Base-by-base conservation (phyloP, 371 early-diverging fungal species). In the Sporodiniella umbellata region DNA sequence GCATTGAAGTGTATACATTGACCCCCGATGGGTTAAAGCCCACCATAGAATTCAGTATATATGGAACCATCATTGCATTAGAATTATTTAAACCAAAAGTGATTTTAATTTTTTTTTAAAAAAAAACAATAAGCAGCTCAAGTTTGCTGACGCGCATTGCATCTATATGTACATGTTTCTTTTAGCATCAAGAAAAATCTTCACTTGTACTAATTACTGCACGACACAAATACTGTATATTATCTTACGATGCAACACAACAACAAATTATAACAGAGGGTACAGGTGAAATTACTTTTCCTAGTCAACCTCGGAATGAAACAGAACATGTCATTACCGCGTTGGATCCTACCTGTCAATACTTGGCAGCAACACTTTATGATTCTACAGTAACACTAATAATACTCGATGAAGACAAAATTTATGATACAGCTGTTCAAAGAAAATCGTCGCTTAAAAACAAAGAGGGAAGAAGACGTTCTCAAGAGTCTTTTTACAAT, bases 61-160 rank as follows among this genome's bases (percentile, higher is more conserved):
- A 89, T 67, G 93, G 90, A 6, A 79, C 83, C 21, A 84, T 93
- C 23, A 66, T 79, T 11, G 68, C 73, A 8, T 48, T 93, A 59
- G 60, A 78, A 52, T 49, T 82, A 14, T 85, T 74, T 56, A 67
- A 72, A 12, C 79, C 84, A 19, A 51, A 54, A 44, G 89, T 85
- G 68, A 52, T 70, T 51, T 21, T 18, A 26, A n/a, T n/a, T n/a
- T n/a, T n/a, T n/a, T n/a, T n/a, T n/a, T 35, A 33, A 17, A 35
- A 30, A 39, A 3, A 54, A 0, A 35, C 5, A 45, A 11, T 39
- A 11, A 19, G 17, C 8, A 24, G 15, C 4, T 15, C 24, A 37
- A 14, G 15, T 45, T 8, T 12, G 17, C 22, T 3, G 4, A 28
- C 30, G 30, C 30, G 30, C 30, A 7, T 28, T 28, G 4, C 10